A percentile compares a stretch with the other conserved stretches of the same genome.
These are phyloP conservation scores for Yamadazyma diospyri DNA, from an alignment of 1,139 yeast genomes.

Conservation along the genomic window DNA sequence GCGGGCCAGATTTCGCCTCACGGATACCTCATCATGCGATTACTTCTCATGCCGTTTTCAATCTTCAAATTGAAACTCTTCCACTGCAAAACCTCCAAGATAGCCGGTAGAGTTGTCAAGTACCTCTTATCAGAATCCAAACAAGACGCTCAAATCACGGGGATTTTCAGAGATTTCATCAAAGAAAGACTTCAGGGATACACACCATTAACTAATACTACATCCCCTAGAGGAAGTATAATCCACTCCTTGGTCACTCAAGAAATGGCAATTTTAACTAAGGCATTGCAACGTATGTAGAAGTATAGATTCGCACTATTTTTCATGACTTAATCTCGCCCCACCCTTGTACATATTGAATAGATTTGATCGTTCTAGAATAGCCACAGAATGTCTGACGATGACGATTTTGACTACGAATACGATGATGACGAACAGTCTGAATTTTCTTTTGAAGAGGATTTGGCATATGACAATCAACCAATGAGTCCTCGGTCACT, in stretches of 20 bases:
- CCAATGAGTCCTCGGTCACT: constrained; percentile 4
- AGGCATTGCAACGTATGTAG: constrained; percentile 6
- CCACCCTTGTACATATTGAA: background rate
- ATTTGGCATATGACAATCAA: constrained; percentile 10
- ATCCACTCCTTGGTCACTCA: constrained; percentile 15
- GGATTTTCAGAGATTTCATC: constrained; percentile 21
- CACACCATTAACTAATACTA: constrained; percentile 5
- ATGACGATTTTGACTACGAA: constrained; percentile 19
- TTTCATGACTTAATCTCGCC: too few species aligned
- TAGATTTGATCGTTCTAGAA: background rate
- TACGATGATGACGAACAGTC: constrained; percentile 16
- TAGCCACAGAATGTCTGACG: constrained; percentile 15
- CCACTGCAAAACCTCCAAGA: constrained; percentile 9
- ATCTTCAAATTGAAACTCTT: constrained; percentile 19
- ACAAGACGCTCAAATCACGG: constrained; percentile 7
- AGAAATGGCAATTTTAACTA: constrained; percentile 17
- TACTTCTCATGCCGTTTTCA: constrained; percentile 24
- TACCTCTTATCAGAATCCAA: constrained; percentile 12
- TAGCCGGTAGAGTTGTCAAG: constrained; percentile 16
- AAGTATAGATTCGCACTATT: constrained; percentile 1
- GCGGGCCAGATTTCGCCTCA: constrained; percentile 25
- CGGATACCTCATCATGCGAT: constrained; percentile 23
- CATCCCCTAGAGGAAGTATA: constrained; percentile 9
- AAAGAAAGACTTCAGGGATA: constrained; percentile 18
- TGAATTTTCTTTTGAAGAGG: constrained; percentile 10